These are phyloP conservation scores for Allantophomopsis cytisporea DNA, from an alignment of 2,329 filamentous ascomycete genomes.

Conservation along the genomic window DNA sequence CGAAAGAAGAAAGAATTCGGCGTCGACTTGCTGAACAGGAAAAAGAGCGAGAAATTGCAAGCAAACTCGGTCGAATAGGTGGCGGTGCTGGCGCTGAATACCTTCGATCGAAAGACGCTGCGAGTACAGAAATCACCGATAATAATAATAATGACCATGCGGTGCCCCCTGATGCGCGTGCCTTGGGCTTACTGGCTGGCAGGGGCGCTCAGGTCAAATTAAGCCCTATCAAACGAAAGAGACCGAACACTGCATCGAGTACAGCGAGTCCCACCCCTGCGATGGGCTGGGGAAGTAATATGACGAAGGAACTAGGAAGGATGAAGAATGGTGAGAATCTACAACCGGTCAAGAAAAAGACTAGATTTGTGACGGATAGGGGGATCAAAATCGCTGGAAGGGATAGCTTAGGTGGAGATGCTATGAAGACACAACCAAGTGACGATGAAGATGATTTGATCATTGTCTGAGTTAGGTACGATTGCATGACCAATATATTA, in stretches of 20 bases:
- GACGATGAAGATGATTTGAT: constrained; percentile 18
- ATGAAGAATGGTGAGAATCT: constrained; percentile 49
- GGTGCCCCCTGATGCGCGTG: constrained; percentile 26
- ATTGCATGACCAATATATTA: too few species aligned
- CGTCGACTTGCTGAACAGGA: constrained; percentile 52
- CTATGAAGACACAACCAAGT: constrained; percentile 9
- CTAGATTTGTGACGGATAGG: constrained; percentile 65
- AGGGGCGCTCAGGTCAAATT: constrained; percentile 34
- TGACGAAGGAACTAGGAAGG: constrained; percentile 40
- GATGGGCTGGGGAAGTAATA: constrained; percentile 42
- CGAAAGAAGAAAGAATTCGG: constrained; percentile 52
- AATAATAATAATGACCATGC: constrained; percentile 7
- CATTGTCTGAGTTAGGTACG: constrained; percentile 10
- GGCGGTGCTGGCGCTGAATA: constrained; percentile 58
- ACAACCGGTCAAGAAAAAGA: constrained; percentile 50
- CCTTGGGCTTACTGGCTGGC: constrained; percentile 26
- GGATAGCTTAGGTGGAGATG: constrained; percentile 49
- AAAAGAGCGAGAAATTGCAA: constrained; percentile 59
- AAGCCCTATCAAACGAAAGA: constrained; percentile 48
- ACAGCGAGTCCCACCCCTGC: constrained; percentile 10
- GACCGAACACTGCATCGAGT: constrained; percentile 21
- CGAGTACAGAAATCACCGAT: constrained; percentile 3
- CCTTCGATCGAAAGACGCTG: constrained; percentile 29
- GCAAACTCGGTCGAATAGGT: constrained; percentile 50
- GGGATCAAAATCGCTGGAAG: constrained; percentile 66